Percentiles rank a stretch among this genome's conserved stretches.
These are phyloP conservation scores for Yamadazyma membranifaciens DNA, from an alignment of 1,139 yeast genomes.

Conservation along the genomic window DNA sequence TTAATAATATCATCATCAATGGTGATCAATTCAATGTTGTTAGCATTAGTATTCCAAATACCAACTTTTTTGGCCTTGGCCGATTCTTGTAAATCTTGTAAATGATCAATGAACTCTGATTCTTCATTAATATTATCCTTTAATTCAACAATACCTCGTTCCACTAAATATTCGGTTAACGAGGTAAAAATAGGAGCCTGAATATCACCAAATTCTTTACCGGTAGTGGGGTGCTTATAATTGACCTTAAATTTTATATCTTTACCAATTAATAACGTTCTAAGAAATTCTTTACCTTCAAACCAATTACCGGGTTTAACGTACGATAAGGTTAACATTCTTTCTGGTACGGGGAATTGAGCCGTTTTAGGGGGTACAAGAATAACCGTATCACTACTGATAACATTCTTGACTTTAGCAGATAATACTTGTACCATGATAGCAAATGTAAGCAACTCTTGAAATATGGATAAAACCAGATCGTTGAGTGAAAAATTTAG, in stretches of 20 bases:
- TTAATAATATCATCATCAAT: constrained; percentile 39
- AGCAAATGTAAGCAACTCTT: too few species aligned
- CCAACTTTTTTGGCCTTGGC: constrained; percentile 55
- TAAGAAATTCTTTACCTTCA: constrained; percentile 60
- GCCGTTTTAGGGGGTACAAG: constrained; percentile 53
- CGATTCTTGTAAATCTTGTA: constrained; percentile 36
- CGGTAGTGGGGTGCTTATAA: constrained; percentile 48
- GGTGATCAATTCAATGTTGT: constrained; percentile 25
- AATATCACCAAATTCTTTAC: constrained; percentile 73
- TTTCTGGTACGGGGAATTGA: constrained; percentile 53
- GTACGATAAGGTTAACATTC: constrained; percentile 61
- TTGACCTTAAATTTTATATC: constrained; percentile 59
- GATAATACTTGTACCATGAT: constrained; percentile 4
- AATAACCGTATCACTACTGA: constrained; percentile 74
- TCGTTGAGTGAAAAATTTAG: constrained; percentile 1
- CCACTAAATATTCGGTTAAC: constrained; percentile 54
- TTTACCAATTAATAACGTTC: constrained; percentile 68
- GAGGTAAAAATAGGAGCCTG: constrained; percentile 64
- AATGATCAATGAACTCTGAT: constrained; percentile 25
- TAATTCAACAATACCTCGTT: constrained; percentile 61
- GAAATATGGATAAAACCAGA: not conserved
- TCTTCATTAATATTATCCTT: constrained; percentile 53
- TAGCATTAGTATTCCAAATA: constrained; percentile 45
- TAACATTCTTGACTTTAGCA: constrained; percentile 67
- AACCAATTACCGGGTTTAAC: constrained; percentile 52